phyloP scores from a whole-genome alignment of 2,329 filamentous ascomycete species.

The Colletotrichum sp. region DNA sequence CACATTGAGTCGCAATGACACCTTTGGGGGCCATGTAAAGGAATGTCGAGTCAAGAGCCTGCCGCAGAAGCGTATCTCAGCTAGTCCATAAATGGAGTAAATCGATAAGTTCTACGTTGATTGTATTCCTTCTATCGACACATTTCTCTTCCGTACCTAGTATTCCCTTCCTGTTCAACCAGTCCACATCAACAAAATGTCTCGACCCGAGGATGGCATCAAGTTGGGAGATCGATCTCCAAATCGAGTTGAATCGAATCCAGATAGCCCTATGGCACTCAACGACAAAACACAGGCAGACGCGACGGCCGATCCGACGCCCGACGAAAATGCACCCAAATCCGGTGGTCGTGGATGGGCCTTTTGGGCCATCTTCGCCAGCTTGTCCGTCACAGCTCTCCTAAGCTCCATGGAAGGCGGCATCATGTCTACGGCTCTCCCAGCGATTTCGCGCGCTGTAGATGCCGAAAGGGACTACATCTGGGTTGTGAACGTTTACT shows the following conservation, averaged over 20 bases:
- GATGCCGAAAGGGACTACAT: slow-evolving; percentile 25
- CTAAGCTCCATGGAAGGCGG: slow-evolving; percentile 29
- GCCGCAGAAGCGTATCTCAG: not conserved
- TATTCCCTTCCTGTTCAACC: not conserved
- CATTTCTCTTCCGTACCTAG: not conserved
- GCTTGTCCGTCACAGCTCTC: slow-evolving; percentile 25
- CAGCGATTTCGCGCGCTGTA: slow-evolving; percentile 26
- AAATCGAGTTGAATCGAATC: not conserved
- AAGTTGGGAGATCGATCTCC: not conserved
- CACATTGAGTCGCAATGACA: not conserved
- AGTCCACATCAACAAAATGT: not conserved
- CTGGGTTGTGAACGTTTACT: slow-evolving; percentile 24
- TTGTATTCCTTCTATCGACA: not conserved
- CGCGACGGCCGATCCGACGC: not conserved
- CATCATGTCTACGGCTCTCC: slow-evolving; percentile 35
- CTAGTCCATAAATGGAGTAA: not conserved
- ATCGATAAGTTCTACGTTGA: not conserved
- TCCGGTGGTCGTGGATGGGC: slow-evolving; percentile 20
- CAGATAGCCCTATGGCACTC: not conserved
- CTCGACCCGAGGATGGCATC: not conserved
- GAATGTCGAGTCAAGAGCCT: not conserved
- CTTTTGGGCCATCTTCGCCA: slow-evolving; percentile 28
- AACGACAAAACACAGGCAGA: not conserved
- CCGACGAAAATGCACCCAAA: not conserved
- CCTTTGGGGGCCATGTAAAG: not conserved